These are phyloP conservation scores for Kalanchoe fedtschenkoi DNA, from an alignment of 164 flowering plant genomes.

Conservation along the genomic window DNA sequence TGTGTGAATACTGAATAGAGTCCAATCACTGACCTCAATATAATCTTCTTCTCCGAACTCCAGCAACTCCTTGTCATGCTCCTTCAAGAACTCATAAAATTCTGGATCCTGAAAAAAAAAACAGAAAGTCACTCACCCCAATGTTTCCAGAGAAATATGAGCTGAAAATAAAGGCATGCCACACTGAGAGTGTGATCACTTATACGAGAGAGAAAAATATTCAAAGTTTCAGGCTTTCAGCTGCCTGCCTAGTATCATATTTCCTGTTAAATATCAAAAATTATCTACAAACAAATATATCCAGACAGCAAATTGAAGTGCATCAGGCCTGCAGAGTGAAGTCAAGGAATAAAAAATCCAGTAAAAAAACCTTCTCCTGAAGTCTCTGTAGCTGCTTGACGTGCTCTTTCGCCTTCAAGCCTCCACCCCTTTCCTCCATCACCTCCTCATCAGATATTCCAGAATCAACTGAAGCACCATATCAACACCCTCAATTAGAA, in stretches of 20 bases:
- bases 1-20: neutral
- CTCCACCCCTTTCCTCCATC: conserved; percentile 5
- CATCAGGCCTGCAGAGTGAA: neutral
- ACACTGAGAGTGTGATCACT: too few species aligned
- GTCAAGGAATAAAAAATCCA: neutral
- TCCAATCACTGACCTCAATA: conserved; percentile 36
- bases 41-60: conserved; percentile 55
- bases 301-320: neutral
- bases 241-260: too few species aligned
- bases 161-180: too few species aligned
- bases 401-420: conserved; percentile 34
- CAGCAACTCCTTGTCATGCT: conserved; percentile 74
- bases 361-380: conserved; percentile 35
- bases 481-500: too few species aligned
- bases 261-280: too few species aligned
- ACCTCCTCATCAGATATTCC: conserved; percentile 8
- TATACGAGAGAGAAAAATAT: neutral
- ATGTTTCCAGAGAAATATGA: neutral
- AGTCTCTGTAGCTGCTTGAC: conserved; percentile 45
- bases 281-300: neutral
- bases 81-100: conserved; percentile 68
- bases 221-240: too few species aligned
- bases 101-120: conserved; percentile 68
- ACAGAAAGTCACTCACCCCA: neutral
- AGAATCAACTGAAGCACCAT: too few species aligned